Percentiles rank a stretch among this genome's conserved stretches.
Conservation (phyloP, 73 alveolate genomes). For the Paraurostyla sp. region DNA sequence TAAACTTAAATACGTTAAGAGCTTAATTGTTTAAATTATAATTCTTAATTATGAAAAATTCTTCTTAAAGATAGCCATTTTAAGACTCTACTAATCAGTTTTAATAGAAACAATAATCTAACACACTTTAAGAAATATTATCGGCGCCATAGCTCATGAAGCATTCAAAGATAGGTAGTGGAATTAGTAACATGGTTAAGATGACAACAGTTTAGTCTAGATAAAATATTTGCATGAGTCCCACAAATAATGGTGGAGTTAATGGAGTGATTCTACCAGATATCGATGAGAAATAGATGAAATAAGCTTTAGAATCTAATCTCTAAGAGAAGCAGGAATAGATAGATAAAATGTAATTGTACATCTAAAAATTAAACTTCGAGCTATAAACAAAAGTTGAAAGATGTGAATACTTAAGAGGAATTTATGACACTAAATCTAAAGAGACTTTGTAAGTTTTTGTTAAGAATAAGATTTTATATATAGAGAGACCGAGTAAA, state of each 20-base stretch:
- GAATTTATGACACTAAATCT: constrained; percentile 38
- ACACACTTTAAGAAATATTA: not conserved
- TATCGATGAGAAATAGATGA: constrained; percentile 19
- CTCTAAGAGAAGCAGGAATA: not conserved
- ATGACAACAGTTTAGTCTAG: not conserved
- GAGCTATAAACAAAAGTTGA: constrained; percentile 45
- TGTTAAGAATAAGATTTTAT: not conserved
- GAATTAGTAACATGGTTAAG: not conserved
- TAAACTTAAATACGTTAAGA: not conserved
- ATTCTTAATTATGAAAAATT: not conserved
- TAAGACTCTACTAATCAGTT: not conserved
- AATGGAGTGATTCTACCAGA: too few relatives aligned
- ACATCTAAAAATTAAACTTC: constrained; percentile 1
- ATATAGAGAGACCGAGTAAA: constrained; percentile 55
- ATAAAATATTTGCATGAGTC: not conserved
- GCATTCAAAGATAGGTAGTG: not conserved
- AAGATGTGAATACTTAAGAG: constrained; percentile 45
- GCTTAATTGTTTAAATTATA: not conserved
- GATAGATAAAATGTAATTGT: not conserved
- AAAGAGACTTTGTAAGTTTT: constrained; percentile 33
- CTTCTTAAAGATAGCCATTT: not conserved
- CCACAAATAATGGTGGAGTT: too few relatives aligned
- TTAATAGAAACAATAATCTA: not conserved
- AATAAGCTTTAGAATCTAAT: not conserved
- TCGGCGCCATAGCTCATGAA: not conserved